These are phyloP conservation scores for Mitragyna speciosa DNA, from an alignment of 257 asterid species.

Conservation along the genomic window DNA sequence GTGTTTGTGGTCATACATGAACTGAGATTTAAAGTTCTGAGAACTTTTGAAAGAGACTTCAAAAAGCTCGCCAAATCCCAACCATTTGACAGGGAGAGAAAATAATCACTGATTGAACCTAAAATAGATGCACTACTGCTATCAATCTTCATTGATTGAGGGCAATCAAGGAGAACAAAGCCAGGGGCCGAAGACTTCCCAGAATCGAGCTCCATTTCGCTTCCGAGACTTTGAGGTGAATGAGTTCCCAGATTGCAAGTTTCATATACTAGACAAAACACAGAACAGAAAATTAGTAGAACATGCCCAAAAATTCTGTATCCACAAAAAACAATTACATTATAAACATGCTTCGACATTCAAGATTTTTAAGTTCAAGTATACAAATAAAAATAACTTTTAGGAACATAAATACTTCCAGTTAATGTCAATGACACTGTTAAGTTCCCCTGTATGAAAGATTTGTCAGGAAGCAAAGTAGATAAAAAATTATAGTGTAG, in stretches of 20 bases:
- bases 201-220: conserved; percentile 86
- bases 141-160: conserved; percentile 98
- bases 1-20: conserved; percentile 61
- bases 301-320: neutral
- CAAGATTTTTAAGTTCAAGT: neutral
- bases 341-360: neutral
- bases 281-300: conserved; percentile 2
- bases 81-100: conserved; percentile 93
- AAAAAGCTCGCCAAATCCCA: conserved; percentile 95
- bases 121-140: conserved; percentile 86
- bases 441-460: neutral
- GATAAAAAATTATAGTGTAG: neutral
- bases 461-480: neutral
- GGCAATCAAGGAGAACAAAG: conserved; percentile 90
- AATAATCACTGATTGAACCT: conserved; percentile 98
- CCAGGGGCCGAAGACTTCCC: conserved; percentile 77
- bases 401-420: neutral
- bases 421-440: neutral
- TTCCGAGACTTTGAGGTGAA: conserved; percentile 78
- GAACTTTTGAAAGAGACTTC: conserved; percentile 89
- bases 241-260: conserved; percentile 96
- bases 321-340: neutral
- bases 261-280: conserved; percentile 65
- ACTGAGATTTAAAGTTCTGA: conserved; percentile 71
- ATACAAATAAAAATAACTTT: neutral